Conservation (phyloP, 306 rosid genomes). For the Dalbergia oliveri region DNA sequence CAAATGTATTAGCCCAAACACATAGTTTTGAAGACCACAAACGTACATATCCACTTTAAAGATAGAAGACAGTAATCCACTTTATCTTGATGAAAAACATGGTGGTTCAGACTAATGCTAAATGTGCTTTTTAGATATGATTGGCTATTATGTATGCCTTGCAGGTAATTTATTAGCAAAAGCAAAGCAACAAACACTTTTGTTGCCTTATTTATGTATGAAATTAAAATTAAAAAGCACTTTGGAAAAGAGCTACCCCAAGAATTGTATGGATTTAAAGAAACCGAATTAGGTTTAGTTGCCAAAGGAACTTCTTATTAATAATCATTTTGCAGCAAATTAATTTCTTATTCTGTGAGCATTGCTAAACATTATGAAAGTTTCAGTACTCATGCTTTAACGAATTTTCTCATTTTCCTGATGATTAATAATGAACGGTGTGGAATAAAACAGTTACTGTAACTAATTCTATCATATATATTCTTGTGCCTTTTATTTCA, state of each 20-base stretch:
- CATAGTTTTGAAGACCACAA: background rate
- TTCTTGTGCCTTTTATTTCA: background rate
- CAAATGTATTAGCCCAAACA: constrained; percentile 24
- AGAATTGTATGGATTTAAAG: constrained; percentile 16
- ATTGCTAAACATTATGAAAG: background rate
- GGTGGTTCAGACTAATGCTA: constrained; percentile 18
- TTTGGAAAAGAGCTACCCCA: constrained; percentile 13
- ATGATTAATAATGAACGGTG: background rate
- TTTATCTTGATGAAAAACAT: constrained; percentile 17
- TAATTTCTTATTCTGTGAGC: background rate
- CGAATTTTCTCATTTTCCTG: background rate
- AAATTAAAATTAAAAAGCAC: background rate
- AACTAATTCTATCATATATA: background rate
- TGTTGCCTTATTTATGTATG: background rate
- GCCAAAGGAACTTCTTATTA: background rate
- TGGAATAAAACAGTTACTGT: background rate
- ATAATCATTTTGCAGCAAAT: constrained; percentile 7
- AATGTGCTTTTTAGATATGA: background rate
- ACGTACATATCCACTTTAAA: background rate
- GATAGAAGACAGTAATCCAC: constrained; percentile 14
- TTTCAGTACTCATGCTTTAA: background rate
- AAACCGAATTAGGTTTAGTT: background rate
- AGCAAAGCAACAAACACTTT: background rate
- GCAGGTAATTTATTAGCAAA: constrained; percentile 4
- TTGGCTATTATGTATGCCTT: background rate